Base-by-base conservation (phyloP, 768 basidiomycete genomes). In the Mycena belliarum region DNA sequence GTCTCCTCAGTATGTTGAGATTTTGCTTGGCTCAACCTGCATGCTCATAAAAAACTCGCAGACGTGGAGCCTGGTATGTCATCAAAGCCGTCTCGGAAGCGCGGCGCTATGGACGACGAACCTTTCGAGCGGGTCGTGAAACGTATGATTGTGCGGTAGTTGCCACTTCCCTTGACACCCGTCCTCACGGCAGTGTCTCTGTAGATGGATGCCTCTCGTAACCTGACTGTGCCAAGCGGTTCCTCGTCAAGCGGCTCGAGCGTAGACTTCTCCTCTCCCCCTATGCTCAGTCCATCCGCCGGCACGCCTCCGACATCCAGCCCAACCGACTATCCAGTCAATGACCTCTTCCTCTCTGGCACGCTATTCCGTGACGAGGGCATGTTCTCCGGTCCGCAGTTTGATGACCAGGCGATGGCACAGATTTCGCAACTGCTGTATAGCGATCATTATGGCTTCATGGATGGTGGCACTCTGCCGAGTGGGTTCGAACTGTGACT, bases 81-180 rank as follows among this genome's bases (percentile, higher is more conserved):
- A 21, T 51, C 55, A 1, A 45, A 57, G 37, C 66, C 63, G n/a
- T 59, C 65, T 6, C 56, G 55, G 7, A 65, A 66, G 41, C 57
- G 61, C 0, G 52, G 49, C 7, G 49, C 60, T 16, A 52, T 64
- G 15, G 64, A 67, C 29, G 64, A 65, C 46, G 61, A 58, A 10
- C 59, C 59, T 15, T 70, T 70, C 32, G 69, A 68, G 40, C 59
- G 60, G 16, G 55, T 68, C 7, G 69, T 67, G 1, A 70, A 66
- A 41, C 63, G 61, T 33, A 63, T 70, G 45, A 63, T 70, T 23
- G 67, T 70, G 47, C n/a, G 28, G 65, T 55, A 14, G 3, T 12
- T 21, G 20, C 11, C 23, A n/a, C 16, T 16, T 40, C 16, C 8
- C n/a, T 12, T 5, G 6, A 46, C 33, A 6, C 7, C 12, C n/a